phyloP scores from a whole-genome alignment of 371 early-diverging fungal genomes.

The Zychaea mexicana region DNA sequence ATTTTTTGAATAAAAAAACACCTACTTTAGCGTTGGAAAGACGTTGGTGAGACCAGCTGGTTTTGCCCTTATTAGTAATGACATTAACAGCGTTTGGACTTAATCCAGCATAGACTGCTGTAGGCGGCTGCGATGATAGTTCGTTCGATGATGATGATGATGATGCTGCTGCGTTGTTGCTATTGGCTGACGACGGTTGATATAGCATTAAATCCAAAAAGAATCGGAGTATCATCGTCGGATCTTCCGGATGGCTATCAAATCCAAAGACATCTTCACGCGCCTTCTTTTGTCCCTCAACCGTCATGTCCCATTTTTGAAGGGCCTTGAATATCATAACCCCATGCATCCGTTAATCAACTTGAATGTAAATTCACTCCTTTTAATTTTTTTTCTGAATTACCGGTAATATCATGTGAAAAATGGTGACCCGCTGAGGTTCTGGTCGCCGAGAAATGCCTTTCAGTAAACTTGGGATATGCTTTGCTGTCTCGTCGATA shows the following conservation, averaged over 20 bases:
- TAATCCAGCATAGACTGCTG: conserved; percentile 39
- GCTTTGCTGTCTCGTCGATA: conserved; percentile 35
- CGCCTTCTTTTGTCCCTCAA: conserved; percentile 45
- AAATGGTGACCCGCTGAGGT: conserved; percentile 59
- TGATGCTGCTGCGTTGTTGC: no score
- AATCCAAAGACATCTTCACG: conserved; percentile 60
- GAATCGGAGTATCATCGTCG: conserved; percentile 53
- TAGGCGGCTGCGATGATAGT: conserved; percentile 7
- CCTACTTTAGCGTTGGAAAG: conserved; percentile 48
- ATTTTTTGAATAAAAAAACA: background rate
- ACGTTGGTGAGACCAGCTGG: conserved; percentile 56
- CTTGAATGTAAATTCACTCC: no score
- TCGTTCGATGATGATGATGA: background rate
- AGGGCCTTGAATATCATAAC: conserved; percentile 42
- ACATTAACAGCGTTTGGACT: conserved; percentile 55
- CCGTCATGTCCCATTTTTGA: conserved; percentile 51
- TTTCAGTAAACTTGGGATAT: conserved; percentile 60
- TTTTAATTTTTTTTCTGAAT: background rate
- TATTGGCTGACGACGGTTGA: conserved; percentile 34
- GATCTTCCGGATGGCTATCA: conserved; percentile 53
- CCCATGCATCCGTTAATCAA: background rate
- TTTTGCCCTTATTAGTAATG: conserved; percentile 69
- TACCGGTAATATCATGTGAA: conserved; percentile 72
- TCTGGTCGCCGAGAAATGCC: conserved; percentile 58
- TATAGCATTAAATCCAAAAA: conserved; percentile 74